phyloP scores from a whole-genome alignment of 1,284 basidiomycete genomes.

The Cutaneotrichosporon dermatis region DNA sequence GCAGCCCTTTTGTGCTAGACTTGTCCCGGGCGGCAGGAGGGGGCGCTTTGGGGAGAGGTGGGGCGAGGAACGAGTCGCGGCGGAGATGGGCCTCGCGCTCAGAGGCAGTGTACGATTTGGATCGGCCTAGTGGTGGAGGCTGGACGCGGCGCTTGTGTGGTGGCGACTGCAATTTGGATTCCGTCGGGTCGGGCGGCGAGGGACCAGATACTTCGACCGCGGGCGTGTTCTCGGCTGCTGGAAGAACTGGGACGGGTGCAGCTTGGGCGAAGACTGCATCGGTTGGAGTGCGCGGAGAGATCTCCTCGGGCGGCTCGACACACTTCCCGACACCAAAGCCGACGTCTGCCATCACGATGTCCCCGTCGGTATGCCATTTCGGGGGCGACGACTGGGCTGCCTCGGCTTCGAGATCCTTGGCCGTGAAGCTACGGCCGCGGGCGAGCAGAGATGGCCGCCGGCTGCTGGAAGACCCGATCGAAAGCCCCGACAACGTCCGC shows the following conservation, averaged over 20 bases:
- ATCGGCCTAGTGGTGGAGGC: neutral
- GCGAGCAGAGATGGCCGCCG: slow-evolving; percentile 36
- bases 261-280: neutral
- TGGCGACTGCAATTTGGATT: neutral
- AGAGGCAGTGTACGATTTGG: neutral
- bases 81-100: neutral
- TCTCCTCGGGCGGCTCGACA: neutral
- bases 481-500: slow-evolving; percentile 10
- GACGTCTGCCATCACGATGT: too few relatives aligned
- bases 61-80: slow-evolving; percentile 6
- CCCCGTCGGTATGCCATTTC: too few relatives aligned
- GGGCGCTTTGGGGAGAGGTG: too few relatives aligned
- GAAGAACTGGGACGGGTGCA: neutral
- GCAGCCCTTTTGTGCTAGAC: neutral
- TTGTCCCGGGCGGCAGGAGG: too few relatives aligned
- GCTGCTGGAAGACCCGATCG: slow-evolving; percentile 18
- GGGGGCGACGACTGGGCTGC: slow-evolving; percentile 2
- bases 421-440: slow-evolving; percentile 46
- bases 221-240: neutral
- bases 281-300: neutral
- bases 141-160: neutral
- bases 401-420: slow-evolving; percentile 39
- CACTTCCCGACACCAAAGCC: neutral
- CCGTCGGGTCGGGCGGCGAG: neutral
- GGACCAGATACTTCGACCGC: slow-evolving; percentile 1